phyloP scores from a whole-genome alignment of 2,329 filamentous ascomycete species.

The Aspergillus ustus region DNA sequence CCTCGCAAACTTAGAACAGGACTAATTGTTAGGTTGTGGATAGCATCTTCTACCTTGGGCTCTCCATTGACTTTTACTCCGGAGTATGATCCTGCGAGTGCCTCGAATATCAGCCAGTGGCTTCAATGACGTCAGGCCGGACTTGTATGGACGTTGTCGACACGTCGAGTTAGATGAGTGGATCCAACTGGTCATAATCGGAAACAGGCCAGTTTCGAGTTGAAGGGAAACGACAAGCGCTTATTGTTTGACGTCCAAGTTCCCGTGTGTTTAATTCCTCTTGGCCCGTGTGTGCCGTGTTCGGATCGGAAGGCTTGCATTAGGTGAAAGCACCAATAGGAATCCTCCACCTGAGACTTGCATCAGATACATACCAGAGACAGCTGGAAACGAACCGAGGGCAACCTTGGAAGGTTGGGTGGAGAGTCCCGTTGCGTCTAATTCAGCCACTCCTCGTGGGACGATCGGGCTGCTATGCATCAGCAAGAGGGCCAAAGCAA shows the following conservation, averaged over 20 bases:
- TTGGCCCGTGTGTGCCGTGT: slow-evolving; percentile 11
- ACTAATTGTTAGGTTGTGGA: background rate
- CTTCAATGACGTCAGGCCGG: background rate
- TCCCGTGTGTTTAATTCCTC: background rate
- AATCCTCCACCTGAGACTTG: background rate
- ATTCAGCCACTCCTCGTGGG: slow-evolving; percentile 26
- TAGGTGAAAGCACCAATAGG: slow-evolving; percentile 1
- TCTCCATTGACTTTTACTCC: background rate
- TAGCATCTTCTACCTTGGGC: background rate
- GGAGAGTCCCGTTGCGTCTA: slow-evolving; percentile 21
- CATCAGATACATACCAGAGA: background rate
- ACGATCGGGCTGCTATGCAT: slow-evolving; percentile 25
- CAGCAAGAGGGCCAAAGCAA: slow-evolving; percentile 12
- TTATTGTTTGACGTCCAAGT: background rate
- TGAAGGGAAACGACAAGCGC: background rate
- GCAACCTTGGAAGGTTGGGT: slow-evolving; percentile 3
- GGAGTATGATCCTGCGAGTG: background rate
- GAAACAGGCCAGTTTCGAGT: background rate
- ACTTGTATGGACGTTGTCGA: background rate
- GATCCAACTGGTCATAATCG: background rate
- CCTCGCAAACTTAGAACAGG: background rate
- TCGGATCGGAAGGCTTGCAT: slow-evolving; percentile 13
- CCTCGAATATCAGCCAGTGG: background rate
- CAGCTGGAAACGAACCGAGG: slow-evolving; percentile 2
- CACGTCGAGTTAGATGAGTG: background rate